These are phyloP conservation scores for Jacaranda mimosifolia DNA, from an alignment of 257 asterid genomes.

Conservation along the genomic window DNA sequence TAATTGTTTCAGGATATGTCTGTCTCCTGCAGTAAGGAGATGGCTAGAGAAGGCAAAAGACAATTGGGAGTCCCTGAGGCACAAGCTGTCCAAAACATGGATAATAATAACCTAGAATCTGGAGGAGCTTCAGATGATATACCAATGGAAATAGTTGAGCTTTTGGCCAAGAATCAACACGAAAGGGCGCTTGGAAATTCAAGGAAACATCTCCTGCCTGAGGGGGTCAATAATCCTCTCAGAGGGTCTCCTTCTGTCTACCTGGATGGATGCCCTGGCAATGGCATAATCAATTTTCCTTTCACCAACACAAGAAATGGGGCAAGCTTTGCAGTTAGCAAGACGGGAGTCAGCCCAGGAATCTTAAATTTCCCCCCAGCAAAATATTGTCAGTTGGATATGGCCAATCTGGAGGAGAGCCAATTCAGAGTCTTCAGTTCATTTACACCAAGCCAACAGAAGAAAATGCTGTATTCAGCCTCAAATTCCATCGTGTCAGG, in stretches of 20 bases:
- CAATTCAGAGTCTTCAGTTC: conserved; percentile 47
- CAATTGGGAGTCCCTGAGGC: conserved; percentile 11
- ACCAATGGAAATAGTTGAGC: conserved; percentile 88
- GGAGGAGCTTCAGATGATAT: conserved; percentile 67
- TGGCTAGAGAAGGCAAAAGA: conserved; percentile 43
- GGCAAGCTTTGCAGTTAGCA: conserved; percentile 29
- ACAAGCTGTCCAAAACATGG: conserved; percentile 37
- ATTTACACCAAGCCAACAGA: conserved; percentile 48
- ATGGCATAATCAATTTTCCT: conserved; percentile 35
- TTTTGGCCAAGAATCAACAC: conserved; percentile 71
- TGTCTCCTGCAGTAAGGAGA: conserved; percentile 38
- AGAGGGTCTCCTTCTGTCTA: conserved; percentile 42
- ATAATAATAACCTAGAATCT: conserved; percentile 12
- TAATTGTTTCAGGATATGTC: conserved; percentile 46
- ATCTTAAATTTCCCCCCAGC: conserved; percentile 35
- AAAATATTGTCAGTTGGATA: conserved; percentile 38
- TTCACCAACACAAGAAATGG: conserved; percentile 39
- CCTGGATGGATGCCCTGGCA: conserved; percentile 36
- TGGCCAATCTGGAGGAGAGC: conserved; percentile 34
- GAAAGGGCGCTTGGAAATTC: conserved; percentile 65
- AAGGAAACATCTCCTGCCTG: conserved; percentile 35
- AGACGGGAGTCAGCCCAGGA: conserved; percentile 34
- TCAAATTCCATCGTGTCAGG: conserved; percentile 48
- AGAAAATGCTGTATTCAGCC: conserved; percentile 44
- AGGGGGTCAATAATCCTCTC: conserved; percentile 32